A percentile compares a stretch with the other conserved stretches of the same genome.
These are phyloP conservation scores for Tulasnella sp. DNA, from an alignment of 768 basidiomycete genomes.

Conservation along the genomic window DNA sequence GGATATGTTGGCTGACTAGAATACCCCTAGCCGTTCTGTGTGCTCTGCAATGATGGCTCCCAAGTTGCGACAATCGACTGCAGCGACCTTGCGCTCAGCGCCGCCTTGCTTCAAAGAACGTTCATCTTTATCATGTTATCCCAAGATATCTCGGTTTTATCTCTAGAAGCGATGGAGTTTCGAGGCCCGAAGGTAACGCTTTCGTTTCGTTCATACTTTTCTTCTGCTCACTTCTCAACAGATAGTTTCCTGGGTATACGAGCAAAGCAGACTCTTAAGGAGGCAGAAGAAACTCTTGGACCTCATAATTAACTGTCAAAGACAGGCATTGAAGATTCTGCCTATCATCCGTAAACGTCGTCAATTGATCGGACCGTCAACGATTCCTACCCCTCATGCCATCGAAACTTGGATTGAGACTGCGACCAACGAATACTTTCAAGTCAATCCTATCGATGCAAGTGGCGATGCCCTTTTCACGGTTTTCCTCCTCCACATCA, in stretches of 20 bases:
- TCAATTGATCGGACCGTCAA: neutral
- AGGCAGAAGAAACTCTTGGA: neutral
- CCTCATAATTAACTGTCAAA: neutral
- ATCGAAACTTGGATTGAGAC: neutral
- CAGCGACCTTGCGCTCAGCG: conserved; percentile 29
- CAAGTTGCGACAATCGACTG: conserved; percentile 28
- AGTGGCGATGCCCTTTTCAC: conserved; percentile 29
- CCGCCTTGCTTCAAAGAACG: conserved; percentile 46
- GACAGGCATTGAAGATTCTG: neutral
- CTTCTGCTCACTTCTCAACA: conserved; percentile 31
- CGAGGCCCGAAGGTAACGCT: conserved; percentile 56
- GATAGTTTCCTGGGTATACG: conserved; percentile 58
- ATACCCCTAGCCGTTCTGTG: conserved; percentile 57
- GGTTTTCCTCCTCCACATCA: conserved; percentile 41
- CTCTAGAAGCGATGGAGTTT: conserved; percentile 54
- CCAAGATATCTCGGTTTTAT: conserved; percentile 49
- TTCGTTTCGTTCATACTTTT: neutral
- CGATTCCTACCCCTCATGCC: neutral
- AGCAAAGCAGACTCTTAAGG: conserved; percentile 8
- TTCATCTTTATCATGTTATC: conserved; percentile 50
- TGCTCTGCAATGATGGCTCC: conserved; percentile 55
- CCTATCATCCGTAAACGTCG: neutral
- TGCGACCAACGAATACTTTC: neutral
- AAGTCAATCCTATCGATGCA: conserved; percentile 31
- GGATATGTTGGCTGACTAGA: conserved; percentile 26